Percentiles rank a stretch among this genome's conserved stretches.
Conservation (phyloP, 495 filamentous ascomycete genomes). For the Parathielavia appendiculata region DNA sequence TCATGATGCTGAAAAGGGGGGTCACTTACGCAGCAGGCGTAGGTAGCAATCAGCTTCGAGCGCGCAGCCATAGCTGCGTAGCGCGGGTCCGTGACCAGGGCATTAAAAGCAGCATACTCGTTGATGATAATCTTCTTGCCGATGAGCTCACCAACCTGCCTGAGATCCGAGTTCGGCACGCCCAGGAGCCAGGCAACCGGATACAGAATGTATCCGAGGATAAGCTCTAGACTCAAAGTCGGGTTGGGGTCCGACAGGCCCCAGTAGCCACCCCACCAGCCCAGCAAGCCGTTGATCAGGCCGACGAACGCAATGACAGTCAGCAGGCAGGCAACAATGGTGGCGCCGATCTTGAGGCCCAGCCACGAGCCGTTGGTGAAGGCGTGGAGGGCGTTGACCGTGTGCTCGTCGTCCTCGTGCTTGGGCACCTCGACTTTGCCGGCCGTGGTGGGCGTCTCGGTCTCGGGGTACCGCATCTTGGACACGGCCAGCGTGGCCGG, state of each 20-base stretch:
- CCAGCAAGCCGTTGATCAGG: constrained; percentile 70
- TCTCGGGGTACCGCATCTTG: constrained; percentile 84
- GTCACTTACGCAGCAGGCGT: constrained; percentile 78
- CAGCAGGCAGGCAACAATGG: constrained; percentile 72
- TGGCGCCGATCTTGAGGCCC: constrained; percentile 81
- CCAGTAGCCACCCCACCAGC: constrained; percentile 85
- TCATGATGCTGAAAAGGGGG: no score
- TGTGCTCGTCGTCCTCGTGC: constrained; percentile 55
- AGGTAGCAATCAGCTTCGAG: constrained; percentile 75
- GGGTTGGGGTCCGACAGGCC: constrained; percentile 56
- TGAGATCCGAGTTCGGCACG: constrained; percentile 65
- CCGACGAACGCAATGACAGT: constrained; percentile 80
- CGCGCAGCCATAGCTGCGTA: constrained; percentile 58
- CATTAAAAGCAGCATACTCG: constrained; percentile 60
- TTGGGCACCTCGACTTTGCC: constrained; percentile 75
- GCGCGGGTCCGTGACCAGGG: constrained; percentile 57
- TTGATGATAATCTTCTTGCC: constrained; percentile 78
- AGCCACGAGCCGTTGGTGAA: constrained; percentile 86
- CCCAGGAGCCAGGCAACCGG: constrained; percentile 81
- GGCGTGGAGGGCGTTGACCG: constrained; percentile 77
- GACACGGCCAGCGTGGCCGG: constrained; percentile 81
- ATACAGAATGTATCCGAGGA: constrained; percentile 80
- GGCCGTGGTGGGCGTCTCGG: constrained; percentile 75
- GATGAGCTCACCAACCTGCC: constrained; percentile 72
- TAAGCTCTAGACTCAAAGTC: constrained; percentile 65